Evolutionary conservation across 2,329 filamentous ascomycete species (phyloP).

Genomic region (Colletotrichum sp.): DNA sequence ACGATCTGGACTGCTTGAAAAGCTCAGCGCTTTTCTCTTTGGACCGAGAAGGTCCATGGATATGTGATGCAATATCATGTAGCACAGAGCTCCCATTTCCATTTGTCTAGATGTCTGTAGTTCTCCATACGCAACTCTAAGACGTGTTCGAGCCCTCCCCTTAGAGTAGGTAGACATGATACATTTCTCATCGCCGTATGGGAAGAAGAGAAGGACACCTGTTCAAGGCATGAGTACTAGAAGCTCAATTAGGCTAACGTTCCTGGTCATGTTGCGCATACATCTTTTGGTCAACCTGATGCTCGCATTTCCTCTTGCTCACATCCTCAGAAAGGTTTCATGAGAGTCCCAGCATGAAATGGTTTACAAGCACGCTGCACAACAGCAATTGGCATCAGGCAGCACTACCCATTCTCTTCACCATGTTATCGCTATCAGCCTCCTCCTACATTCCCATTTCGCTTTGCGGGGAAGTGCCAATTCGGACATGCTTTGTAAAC

Average conservation of each 20-base stretch:
- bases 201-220: no score
- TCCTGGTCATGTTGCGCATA: rapidly evolving
- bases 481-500: background rate
- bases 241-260: background rate
- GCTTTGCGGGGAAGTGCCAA: background rate
- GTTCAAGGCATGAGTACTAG: background rate
- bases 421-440: rapidly evolving
- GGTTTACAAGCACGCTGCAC: background rate
- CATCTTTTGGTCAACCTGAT: rapidly evolving
- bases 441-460: rapidly evolving
- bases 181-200: background rate
- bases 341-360: background rate
- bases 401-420: background rate
- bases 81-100: background rate
- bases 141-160: background rate
- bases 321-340: background rate
- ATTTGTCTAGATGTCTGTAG: background rate
- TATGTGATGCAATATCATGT: rapidly evolving
- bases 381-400: background rate
- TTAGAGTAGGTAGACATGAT: no score
- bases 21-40: rapidly evolving
- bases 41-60: background rate
- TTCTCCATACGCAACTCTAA: background rate
- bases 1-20: background rate
- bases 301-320: background rate